phyloP scores from a whole-genome alignment of 345 rosid genomes.

The Aethionema arabicum region DNA sequence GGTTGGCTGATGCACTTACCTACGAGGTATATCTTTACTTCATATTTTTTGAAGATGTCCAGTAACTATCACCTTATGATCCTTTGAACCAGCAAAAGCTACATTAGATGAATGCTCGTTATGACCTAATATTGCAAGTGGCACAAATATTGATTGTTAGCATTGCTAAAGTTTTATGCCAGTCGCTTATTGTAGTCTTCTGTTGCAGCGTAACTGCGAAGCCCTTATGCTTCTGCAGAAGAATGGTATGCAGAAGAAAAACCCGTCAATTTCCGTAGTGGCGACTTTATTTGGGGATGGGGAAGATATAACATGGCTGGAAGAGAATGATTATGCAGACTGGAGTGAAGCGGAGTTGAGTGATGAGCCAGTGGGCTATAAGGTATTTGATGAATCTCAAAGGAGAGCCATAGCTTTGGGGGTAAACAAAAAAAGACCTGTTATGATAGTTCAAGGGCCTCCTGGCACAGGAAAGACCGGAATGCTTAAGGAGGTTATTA shows the following conservation, averaged over 20 bases:
- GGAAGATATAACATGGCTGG: slow-evolving; percentile 70
- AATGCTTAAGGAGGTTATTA: slow-evolving; percentile 76
- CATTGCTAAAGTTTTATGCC: background rate
- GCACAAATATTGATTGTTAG: slow-evolving; percentile 10
- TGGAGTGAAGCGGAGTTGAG: slow-evolving; percentile 59
- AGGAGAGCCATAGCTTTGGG: slow-evolving; percentile 66
- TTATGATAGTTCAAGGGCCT: slow-evolving; percentile 86
- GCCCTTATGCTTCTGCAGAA: slow-evolving; percentile 94
- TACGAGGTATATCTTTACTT: slow-evolving; percentile 61
- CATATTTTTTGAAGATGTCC: slow-evolving; percentile 3
- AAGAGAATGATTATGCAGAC: slow-evolving; percentile 54
- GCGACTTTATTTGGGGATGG: slow-evolving; percentile 89
- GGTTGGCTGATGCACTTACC: slow-evolving; percentile 90
- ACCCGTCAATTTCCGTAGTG: slow-evolving; percentile 68
- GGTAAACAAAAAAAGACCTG: slow-evolving; percentile 74
- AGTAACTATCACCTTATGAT: background rate
- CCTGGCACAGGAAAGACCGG: slow-evolving; percentile 97
- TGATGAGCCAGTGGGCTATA: slow-evolving; percentile 45
- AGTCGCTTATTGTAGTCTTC: slow-evolving; percentile 21
- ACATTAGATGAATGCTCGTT: background rate
- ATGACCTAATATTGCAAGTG: slow-evolving; percentile 6
- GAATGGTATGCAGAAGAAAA: slow-evolving; percentile 84
- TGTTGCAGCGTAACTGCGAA: slow-evolving; percentile 89
- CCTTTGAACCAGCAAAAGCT: background rate
- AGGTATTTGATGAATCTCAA: slow-evolving; percentile 68